Evolutionary conservation across 805 yeast species (phyloP), one percentile per base, ranked within the genome.

Genomic region (Wickerhamomyces bovis): DNA sequence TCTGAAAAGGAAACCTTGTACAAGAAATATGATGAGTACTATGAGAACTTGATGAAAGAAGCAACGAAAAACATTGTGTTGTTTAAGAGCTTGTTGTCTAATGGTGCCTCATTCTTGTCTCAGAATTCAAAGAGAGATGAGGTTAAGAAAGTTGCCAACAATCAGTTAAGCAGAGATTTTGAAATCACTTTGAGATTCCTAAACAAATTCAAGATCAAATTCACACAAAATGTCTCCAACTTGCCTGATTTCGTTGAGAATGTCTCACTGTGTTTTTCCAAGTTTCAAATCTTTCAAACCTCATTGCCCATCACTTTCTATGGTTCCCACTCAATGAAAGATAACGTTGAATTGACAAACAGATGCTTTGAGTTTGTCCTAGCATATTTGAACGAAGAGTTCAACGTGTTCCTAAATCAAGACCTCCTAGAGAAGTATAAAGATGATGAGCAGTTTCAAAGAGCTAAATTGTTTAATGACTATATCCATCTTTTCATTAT

Each of bases 111-210:
- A 4, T n/a, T 53, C 3, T 18, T 59, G 3, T 18, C 35, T 1
- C 54, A 55, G 15, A 47, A 51, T 31, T 39, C 52, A 4, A 22
- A 44, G 4, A 41, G 49, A 23, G 23, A 41, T 16, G 44, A 50
- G 15, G 54, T 46, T 6, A 49, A 21, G 22, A 40, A 48, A 2
- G n/a, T 46, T 2, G 57, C 59, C 1, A 40, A 39, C 20, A 42
- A 35, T 7, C 44, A 41, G 10, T 10, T 53, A 35, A 47, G 50
- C n/a, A 54, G 56, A 42, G 61, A 58, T 40, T 57, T 54, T 44
- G 62, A 58, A 40, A 51, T 60, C 16, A 49, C 53, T 2, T 38
- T 60, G 38, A 54, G 62, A 47, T 60, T 54, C 30, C 40, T 60
- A 39, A 57, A 60, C 44, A 58, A 54, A 45, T 58, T 58, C 36